Evolutionary conservation across 2,329 filamentous ascomycete species (phyloP).

Genomic region (Fusarium beomiforme): DNA sequence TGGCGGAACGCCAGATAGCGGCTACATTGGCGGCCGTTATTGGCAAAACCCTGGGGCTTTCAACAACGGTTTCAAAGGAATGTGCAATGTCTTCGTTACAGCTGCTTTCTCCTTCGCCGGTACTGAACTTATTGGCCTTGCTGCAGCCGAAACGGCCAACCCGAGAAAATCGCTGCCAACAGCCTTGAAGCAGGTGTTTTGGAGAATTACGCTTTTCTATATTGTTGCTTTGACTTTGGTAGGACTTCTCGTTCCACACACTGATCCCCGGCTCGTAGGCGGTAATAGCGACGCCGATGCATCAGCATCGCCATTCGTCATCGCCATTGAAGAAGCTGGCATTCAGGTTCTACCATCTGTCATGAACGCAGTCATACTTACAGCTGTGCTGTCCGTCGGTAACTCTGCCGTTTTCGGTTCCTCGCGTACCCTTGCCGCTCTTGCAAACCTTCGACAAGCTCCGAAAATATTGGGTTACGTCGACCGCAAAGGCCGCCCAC

Average conservation of each 20-base stretch:
- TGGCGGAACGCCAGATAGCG: slow-evolving; percentile 76
- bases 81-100: slow-evolving; percentile 80
- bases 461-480: slow-evolving; percentile 82
- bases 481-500: slow-evolving; percentile 82
- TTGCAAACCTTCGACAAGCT: slow-evolving; percentile 88
- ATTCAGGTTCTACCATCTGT: slow-evolving; percentile 84
- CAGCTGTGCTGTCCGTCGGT: slow-evolving; percentile 89
- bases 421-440: slow-evolving; percentile 86
- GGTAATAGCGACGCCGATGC: slow-evolving; percentile 68
- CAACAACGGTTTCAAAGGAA: slow-evolving; percentile 84
- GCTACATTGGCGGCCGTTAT: slow-evolving; percentile 82
- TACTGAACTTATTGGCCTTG: slow-evolving; percentile 79
- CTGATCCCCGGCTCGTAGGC: slow-evolving; percentile 70
- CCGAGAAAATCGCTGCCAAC: slow-evolving; percentile 84
- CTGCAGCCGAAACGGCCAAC: slow-evolving; percentile 81
- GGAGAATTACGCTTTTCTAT: slow-evolving; percentile 93
- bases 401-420: slow-evolving; percentile 94
- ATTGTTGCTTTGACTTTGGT: slow-evolving; percentile 83
- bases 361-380: slow-evolving; percentile 95
- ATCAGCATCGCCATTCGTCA: slow-evolving; percentile 89
- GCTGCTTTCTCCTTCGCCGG: slow-evolving; percentile 81
- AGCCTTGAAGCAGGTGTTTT: slow-evolving; percentile 93
- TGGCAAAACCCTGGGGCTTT: slow-evolving; percentile 87
- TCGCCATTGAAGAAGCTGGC: slow-evolving; percentile 86
- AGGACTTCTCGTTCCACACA: slow-evolving; percentile 82